These are phyloP conservation scores for Alloteropsis semialata DNA, from an alignment of 176 grass and related monocot genomes.

Conservation along the genomic window DNA sequence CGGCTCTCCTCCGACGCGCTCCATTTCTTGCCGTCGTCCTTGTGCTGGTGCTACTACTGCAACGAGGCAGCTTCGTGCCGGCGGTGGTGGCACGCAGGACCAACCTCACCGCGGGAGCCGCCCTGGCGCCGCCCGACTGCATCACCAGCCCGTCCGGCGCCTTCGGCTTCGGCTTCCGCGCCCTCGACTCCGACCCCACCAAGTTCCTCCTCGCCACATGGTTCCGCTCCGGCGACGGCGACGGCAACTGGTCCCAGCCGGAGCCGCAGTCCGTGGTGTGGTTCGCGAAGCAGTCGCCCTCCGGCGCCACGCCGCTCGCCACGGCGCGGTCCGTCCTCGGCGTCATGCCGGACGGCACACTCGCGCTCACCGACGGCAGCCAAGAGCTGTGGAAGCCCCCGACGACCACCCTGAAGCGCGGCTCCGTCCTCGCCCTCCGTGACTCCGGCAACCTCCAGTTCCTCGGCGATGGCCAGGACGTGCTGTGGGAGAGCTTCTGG, in stretches of 20 bases:
- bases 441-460: conserved; percentile 42
- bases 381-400: background rate
- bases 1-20: too few relatives aligned
- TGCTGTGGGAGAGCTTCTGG: conserved; percentile 30
- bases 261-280: conserved; percentile 10
- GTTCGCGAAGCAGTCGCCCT: background rate
- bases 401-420: background rate
- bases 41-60: too few relatives aligned
- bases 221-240: background rate
- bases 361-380: background rate
- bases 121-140: background rate
- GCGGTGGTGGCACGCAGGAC: background rate
- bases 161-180: conserved; percentile 26
- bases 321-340: conserved; percentile 2
- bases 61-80: too few relatives aligned
- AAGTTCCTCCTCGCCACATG: background rate
- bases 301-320: background rate
- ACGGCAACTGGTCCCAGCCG: background rate
- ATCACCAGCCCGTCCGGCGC: conserved; percentile 30
- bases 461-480: background rate
- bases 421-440: background rate
- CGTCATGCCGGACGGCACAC: background rate
- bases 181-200: conserved; percentile 2
- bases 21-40: too few relatives aligned
- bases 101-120: background rate